phyloP scores from a whole-genome alignment of 1,284 basidiomycete species.

The Sporisorium reilianum region DNA sequence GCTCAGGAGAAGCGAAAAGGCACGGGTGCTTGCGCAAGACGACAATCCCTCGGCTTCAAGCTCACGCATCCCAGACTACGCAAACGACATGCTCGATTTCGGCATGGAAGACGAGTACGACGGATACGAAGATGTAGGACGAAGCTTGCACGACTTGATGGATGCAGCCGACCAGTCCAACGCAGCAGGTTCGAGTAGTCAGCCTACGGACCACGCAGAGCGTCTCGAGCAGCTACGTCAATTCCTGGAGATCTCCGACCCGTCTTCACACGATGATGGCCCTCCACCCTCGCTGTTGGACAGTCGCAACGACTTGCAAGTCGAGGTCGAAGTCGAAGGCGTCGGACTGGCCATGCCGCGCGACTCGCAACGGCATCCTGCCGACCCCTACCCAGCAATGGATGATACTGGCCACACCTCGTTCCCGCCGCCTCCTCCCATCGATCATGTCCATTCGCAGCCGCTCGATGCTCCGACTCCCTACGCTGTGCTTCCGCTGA shows the following conservation, averaged over 20 bases:
- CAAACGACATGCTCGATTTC: conserved; percentile 45
- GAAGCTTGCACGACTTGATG: conserved; percentile 34
- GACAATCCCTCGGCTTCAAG: conserved; percentile 15
- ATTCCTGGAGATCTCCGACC: conserved; percentile 35
- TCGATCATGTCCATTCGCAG: conserved; percentile 13
- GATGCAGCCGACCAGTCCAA: conserved; percentile 25
- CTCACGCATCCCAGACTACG: conserved; percentile 10
- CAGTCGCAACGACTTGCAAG: conserved; percentile 57
- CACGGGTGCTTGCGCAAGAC: conserved; percentile 23
- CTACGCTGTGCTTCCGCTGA: conserved; percentile 7
- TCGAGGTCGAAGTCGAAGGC: conserved; percentile 64
- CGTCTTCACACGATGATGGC: conserved; percentile 29
- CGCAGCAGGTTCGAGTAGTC: conserved; percentile 18
- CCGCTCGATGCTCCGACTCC: background rate
- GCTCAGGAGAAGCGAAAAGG: conserved; percentile 42
- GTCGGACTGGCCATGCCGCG: conserved; percentile 59
- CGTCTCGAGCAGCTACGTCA: conserved; percentile 46
- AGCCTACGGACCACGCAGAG: conserved; percentile 31
- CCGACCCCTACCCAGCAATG: conserved; percentile 27
- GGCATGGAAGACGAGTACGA: conserved; percentile 57
- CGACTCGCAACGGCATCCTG: conserved; percentile 28
- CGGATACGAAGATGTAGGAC: conserved; percentile 59
- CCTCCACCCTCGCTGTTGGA: conserved; percentile 58
- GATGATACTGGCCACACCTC: background rate
- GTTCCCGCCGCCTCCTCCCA: conserved; percentile 34